Conservation (phyloP, 768 basidiomycete genomes). For the Mycena pura region DNA sequence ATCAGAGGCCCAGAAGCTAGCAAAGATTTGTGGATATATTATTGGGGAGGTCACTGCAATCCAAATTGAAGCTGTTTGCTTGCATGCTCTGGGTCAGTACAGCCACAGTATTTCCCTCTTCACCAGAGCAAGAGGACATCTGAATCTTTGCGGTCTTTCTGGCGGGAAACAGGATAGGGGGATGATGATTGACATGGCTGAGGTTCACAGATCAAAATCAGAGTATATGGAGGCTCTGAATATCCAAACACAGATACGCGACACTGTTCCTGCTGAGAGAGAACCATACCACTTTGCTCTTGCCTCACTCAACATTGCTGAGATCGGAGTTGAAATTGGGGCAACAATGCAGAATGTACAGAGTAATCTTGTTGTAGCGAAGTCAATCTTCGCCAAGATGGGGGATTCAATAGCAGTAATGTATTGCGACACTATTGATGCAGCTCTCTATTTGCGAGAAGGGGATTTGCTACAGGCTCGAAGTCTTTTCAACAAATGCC, state of each 20-base stretch:
- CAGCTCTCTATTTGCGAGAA: neutral
- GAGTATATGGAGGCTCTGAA: neutral
- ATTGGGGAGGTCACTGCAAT: neutral
- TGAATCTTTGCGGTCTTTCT: neutral
- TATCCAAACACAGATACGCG: neutral
- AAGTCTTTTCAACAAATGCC: neutral
- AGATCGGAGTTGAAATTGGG: neutral
- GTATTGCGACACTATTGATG: neutral
- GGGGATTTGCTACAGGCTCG: neutral
- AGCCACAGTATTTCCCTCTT: neutral
- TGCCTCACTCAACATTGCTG: neutral
- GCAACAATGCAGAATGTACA: neutral
- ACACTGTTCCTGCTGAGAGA: neutral
- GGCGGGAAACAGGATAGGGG: neutral
- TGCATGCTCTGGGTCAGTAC: neutral
- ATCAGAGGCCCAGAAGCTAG: neutral
- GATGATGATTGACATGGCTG: neutral
- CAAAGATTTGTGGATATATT: neutral
- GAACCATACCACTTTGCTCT: neutral
- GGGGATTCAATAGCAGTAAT: neutral
- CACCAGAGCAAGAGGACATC: neutral
- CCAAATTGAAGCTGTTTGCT: neutral
- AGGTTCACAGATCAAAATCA: neutral
- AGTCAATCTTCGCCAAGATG: neutral
- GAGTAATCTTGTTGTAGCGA: neutral